Evolutionary conservation across 345 rosid species (phyloP).

Genomic region (Pugionium dolabratum): DNA sequence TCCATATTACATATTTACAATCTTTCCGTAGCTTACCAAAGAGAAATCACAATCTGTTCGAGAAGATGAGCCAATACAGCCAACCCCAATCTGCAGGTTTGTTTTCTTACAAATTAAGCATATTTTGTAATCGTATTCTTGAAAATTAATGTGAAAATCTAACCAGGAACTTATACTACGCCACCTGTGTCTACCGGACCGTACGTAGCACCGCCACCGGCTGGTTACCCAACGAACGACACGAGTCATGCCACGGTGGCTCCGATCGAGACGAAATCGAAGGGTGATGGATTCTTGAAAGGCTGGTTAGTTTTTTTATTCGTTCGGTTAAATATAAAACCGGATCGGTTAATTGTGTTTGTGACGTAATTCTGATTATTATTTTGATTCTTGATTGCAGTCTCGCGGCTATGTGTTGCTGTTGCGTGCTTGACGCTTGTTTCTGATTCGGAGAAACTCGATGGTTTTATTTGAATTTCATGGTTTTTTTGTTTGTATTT

Average conservation of each 20-base stretch:
- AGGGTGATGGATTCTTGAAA: slow-evolving; percentile 44
- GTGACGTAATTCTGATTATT: background rate
- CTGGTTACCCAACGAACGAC: slow-evolving; percentile 38
- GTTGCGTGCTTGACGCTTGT: slow-evolving; percentile 40
- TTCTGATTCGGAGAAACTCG: slow-evolving; percentile 30
- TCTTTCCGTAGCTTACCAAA: slow-evolving; percentile 5
- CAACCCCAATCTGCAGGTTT: slow-evolving; percentile 35
- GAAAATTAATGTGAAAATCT: slow-evolving; percentile 6
- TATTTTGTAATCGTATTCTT: background rate
- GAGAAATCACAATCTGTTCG: background rate
- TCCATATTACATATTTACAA: background rate
- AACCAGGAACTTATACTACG: slow-evolving; percentile 34
- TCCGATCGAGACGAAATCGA: slow-evolving; percentile 36
- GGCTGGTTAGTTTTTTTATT: slow-evolving; percentile 33
- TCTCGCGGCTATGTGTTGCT: slow-evolving; percentile 42
- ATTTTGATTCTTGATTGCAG: slow-evolving; percentile 23
- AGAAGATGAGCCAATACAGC: slow-evolving; percentile 36
- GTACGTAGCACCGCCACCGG: slow-evolving; percentile 35
- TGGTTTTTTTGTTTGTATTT: background rate
- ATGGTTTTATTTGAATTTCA: background rate
- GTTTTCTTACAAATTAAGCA: background rate
- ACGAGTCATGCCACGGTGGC: slow-evolving; percentile 24
- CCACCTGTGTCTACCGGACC: slow-evolving; percentile 40
- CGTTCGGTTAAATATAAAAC: slow-evolving; percentile 13
- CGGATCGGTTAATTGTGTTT: background rate